phyloP scores from a whole-genome alignment of 1,284 basidiomycete genomes.

The Fomitopsis palustris region DNA sequence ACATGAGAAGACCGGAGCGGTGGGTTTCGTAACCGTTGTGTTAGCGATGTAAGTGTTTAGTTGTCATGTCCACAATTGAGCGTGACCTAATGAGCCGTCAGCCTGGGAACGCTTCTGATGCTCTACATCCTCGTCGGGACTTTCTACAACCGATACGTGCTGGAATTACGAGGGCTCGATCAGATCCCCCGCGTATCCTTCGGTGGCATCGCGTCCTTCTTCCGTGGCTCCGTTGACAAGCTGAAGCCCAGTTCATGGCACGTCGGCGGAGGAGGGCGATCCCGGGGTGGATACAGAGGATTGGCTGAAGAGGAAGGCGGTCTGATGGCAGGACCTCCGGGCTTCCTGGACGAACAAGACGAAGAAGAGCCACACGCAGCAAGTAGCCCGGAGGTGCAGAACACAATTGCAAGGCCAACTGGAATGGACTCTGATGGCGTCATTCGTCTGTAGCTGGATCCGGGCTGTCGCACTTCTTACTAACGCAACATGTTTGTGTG shows the following conservation, averaged over 20 bases:
- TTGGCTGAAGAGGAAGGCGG: slow-evolving; percentile 31
- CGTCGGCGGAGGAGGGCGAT: slow-evolving; percentile 13
- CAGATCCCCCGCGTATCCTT: slow-evolving; percentile 65
- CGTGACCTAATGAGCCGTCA: slow-evolving; percentile 22
- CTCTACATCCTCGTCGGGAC: slow-evolving; percentile 58
- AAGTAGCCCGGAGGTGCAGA: slow-evolving; percentile 9
- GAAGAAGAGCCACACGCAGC: slow-evolving; percentile 19
- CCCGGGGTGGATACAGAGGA: slow-evolving; percentile 25
- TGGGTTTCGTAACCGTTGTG: slow-evolving; percentile 50
- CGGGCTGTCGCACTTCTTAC: not conserved
- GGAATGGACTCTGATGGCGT: slow-evolving; percentile 30
- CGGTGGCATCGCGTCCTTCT: slow-evolving; percentile 24
- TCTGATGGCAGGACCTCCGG: slow-evolving; percentile 29
- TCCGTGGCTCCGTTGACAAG: slow-evolving; percentile 24
- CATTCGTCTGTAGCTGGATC: slow-evolving; percentile 24
- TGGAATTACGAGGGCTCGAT: slow-evolving; percentile 57
- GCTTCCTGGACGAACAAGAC: slow-evolving; percentile 28
- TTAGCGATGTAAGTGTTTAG: slow-evolving; percentile 43
- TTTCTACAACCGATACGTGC: slow-evolving; percentile 67
- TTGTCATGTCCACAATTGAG: slow-evolving; percentile 4
- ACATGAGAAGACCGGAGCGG: slow-evolving; percentile 45
- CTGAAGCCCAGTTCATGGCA: slow-evolving; percentile 18
- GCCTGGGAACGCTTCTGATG: slow-evolving; percentile 50
- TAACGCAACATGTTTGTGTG: not conserved
- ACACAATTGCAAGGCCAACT: slow-evolving; percentile 11